These are phyloP conservation scores for Ceratocystis destructans DNA, from an alignment of 2,329 filamentous ascomycete genomes.

Conservation along the genomic window DNA sequence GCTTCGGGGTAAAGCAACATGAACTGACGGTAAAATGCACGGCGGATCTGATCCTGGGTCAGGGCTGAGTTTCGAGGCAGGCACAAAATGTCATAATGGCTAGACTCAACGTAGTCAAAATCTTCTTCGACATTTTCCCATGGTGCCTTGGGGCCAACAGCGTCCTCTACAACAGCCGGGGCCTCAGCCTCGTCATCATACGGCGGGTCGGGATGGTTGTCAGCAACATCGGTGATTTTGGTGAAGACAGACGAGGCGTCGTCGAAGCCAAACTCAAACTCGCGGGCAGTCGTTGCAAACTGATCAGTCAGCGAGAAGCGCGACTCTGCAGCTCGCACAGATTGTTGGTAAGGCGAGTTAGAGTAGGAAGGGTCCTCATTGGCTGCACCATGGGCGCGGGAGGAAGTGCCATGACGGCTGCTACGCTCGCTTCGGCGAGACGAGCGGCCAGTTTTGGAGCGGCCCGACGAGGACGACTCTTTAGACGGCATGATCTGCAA, in stretches of 20 bases:
- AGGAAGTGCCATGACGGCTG: constrained; percentile 15
- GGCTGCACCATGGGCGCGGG: constrained; percentile 12
- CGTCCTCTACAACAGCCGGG: constrained; percentile 13
- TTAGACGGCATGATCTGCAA: constrained; percentile 11
- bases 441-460: constrained; percentile 12
- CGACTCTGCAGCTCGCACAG: constrained; percentile 28
- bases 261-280: constrained; percentile 36
- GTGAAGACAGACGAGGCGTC: constrained; percentile 34
- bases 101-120: constrained; percentile 22
- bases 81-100: constrained; percentile 35
- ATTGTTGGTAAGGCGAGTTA: constrained; percentile 18
- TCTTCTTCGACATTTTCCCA: constrained; percentile 19
- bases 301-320: constrained; percentile 36
- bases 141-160: constrained; percentile 9
- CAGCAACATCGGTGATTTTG: constrained; percentile 21
- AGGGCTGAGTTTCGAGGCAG: constrained; percentile 27
- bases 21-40: constrained; percentile 34
- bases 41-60: constrained; percentile 28
- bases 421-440: constrained; percentile 20
- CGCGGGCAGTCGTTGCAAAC: constrained; percentile 34
- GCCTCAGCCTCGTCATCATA: constrained; percentile 21
- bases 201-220: constrained; percentile 13
- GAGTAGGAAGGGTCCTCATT: constrained; percentile 6
- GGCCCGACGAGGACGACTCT: constrained; percentile 10
- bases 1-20: constrained; percentile 33